Evolutionary conservation across 177 flowering plant genomes (phyloP), one percentile per base, ranked within the genome.

Genomic region (Vitis hybrid): DNA sequence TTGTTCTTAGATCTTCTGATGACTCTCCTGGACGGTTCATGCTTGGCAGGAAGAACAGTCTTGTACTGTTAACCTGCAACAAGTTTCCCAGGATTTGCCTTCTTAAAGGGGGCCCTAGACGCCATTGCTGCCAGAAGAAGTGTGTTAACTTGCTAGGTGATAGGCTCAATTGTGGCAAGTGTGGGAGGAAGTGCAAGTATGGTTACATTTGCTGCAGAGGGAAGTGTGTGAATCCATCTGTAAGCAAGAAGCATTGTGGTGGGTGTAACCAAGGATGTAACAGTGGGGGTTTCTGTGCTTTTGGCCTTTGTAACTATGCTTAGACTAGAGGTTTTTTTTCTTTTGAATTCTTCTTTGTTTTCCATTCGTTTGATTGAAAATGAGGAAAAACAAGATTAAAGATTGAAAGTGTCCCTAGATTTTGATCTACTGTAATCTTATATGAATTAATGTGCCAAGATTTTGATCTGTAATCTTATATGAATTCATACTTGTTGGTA

Each of bases 221-320:
- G 45, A 50, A 52, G 48, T 75, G 81, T 31, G 79, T 75, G 18
- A 73, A 79, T 8, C 74, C 72, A 0, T 49, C 8, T 21, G 12
- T 5, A 3, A 31, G 69, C 33, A 22, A 61, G 62, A 72, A 51
- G 15, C 50, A 79, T 39, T 79, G 81, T 26, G 79, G 76, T 2
- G 15, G 70, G 19, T 78, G 81, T 71, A 39, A 53, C 57, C 56
- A 65, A n/a, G 9, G 22, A 48, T 79, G 81, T 72, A 69, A 64
- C 11, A 75, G 73, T 5, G 81, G 79, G 3, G 51, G 63, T 16
- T 45, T 16, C 0, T 75, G 79, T 58, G 26, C 12, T 3, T 75
- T 66, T 64, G 81, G 81, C 45, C 5, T 76, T 62, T 75, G 81
- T 60, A 67, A 56, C 58, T 78, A 75, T 58, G 76, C 78, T 16